Conservation (phyloP, 2,329 filamentous ascomycete genomes). For the Neurospora sp. region DNA sequence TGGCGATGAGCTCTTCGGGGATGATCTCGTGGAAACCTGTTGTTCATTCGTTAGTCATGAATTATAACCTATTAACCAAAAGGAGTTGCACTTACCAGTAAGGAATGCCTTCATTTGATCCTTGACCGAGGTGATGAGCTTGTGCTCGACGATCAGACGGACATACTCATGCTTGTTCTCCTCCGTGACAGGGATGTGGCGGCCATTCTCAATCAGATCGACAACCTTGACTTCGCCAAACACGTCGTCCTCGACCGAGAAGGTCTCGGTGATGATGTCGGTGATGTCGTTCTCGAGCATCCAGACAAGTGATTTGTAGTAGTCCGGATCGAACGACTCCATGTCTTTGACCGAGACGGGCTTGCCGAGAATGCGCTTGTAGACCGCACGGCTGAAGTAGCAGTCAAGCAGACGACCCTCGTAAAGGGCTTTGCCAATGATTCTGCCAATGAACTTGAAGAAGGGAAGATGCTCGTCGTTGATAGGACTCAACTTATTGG, state of each 20-base stretch:
- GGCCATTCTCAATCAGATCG: slow-evolving; percentile 78
- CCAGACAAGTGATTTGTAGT: slow-evolving; percentile 98
- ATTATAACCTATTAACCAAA: neutral
- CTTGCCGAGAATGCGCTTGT: slow-evolving; percentile 94
- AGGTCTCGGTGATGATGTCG: slow-evolving; percentile 93
- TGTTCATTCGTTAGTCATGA: slow-evolving; percentile 8
- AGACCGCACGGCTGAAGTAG: slow-evolving; percentile 97
- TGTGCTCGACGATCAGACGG: slow-evolving; percentile 86
- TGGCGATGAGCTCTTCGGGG: slow-evolving; percentile 82
- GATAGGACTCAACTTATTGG: slow-evolving; percentile 85
- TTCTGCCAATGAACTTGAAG: slow-evolving; percentile 98
- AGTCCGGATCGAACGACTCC: slow-evolving; percentile 96
- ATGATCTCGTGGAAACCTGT: slow-evolving; percentile 96
- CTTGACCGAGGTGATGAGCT: slow-evolving; percentile 81
- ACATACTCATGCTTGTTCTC: slow-evolving; percentile 99
- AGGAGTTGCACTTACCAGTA: slow-evolving; percentile 45
- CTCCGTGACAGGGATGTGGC: slow-evolving; percentile 87
- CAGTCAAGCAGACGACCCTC: slow-evolving; percentile 93
- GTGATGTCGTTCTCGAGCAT: slow-evolving; percentile 98
- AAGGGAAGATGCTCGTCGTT: slow-evolving; percentile 94
- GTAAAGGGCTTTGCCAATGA: slow-evolving; percentile 96
- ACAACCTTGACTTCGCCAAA: slow-evolving; percentile 85
- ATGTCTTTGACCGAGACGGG: slow-evolving; percentile 97
- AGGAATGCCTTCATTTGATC: slow-evolving; percentile 92
- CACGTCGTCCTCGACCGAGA: slow-evolving; percentile 86